Base-by-base conservation (phyloP, 2,329 filamentous ascomycete species). In the Aspergillus latus region DNA sequence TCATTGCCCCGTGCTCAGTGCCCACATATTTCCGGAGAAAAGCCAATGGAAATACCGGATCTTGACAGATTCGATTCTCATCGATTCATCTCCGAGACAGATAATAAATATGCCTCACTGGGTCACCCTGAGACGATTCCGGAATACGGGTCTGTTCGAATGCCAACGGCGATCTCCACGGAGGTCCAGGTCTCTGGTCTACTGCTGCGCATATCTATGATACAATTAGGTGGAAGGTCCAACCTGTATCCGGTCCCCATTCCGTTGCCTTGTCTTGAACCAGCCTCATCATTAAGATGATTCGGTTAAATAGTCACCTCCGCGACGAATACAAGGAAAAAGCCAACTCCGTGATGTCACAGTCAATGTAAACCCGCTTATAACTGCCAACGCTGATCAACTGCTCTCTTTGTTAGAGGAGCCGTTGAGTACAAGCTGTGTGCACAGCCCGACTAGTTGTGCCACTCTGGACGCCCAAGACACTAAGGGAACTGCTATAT, bases 361-460 rank as follows among this genome's bases (percentile, higher is more conserved):
- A 26, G 21, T 45, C 40, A 42, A 32, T 30, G 26, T 47, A 21
- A 8, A 34, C 43, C 28, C n/a, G 29, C 30, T 34, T 36, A 13
- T 49, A 36, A 44, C 54, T 57, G 51, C 45, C 49, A 29, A 51
- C 42, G 59, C 59, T 54, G 62, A 64, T 62, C 62, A 62, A 64
- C 60, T 61, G 59, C 56, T 52, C 37, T 39, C 34, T 42, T 16
- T 28, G 11, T 52, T 34, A 34, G 10, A 11, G 32, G 10, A 6
- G 10, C 32, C 7, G 32, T 34, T 34, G 32, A 34, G 32, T 34
- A 34, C 32, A 11, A 8, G 10, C 32, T 34, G 32, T 11, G 32
- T 34, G 7, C 32, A 11, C 7, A 34, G 10, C 10, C 32, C 32
- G 32, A 34, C 10, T 34, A 1, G 16, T 36, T 39, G 39, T n/a